phyloP scores from a whole-genome alignment of 192 early-diverging fungal genomes.

The Gorgonomyces haynaldii region DNA sequence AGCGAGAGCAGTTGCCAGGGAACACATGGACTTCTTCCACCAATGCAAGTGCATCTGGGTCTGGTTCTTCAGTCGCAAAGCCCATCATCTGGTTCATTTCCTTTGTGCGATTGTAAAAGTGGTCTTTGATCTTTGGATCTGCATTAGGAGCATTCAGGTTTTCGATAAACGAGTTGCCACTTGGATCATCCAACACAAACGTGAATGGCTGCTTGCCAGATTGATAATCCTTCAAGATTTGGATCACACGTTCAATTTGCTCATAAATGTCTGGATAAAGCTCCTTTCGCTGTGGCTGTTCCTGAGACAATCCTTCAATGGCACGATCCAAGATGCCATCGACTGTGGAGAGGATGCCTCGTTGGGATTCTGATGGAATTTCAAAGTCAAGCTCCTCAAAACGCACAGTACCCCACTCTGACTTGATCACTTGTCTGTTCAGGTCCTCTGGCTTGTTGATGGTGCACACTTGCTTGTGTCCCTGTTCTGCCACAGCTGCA shows the following conservation, averaged over 20 bases:
- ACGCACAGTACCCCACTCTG: constrained; percentile 62
- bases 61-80: constrained; percentile 45
- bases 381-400: constrained; percentile 81
- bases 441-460: constrained; percentile 51
- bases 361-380: constrained; percentile 63
- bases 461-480: constrained; percentile 51
- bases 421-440: constrained; percentile 85
- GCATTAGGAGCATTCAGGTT: constrained; percentile 60
- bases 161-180: constrained; percentile 88
- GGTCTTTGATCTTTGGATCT: constrained; percentile 63
- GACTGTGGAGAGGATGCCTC: constrained; percentile 78
- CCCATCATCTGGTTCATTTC: constrained; percentile 75
- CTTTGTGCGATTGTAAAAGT: constrained; percentile 57
- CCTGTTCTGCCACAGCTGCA: constrained; percentile 68
- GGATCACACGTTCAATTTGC: constrained; percentile 60
- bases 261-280: constrained; percentile 52
- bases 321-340: constrained; percentile 70
- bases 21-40: constrained; percentile 61
- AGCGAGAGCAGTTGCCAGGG: constrained; percentile 74
- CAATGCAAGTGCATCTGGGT: constrained; percentile 41
- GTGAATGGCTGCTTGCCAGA: constrained; percentile 54
- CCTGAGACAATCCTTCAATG: constrained; percentile 65
- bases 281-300: constrained; percentile 68
- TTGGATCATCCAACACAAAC: constrained; percentile 73
- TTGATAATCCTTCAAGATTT: constrained; percentile 46